phyloP scores from a whole-genome alignment of 345 rosid genomes.

The Salix dunnii region DNA sequence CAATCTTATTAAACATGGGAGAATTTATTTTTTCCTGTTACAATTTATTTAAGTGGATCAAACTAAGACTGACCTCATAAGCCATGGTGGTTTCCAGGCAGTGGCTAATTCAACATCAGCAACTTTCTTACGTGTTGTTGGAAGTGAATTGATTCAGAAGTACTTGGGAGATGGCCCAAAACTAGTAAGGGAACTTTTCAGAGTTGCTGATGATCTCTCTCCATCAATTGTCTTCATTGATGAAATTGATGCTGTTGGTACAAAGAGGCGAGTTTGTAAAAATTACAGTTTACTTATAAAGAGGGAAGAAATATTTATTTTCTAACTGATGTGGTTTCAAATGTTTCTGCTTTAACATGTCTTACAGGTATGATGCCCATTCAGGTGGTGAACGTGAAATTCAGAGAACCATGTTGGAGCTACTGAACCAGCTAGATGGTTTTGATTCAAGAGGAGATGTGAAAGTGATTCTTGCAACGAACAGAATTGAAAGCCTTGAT shows the following conservation, averaged over 20 bases:
- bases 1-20: not conserved
- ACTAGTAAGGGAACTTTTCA: conserved; percentile 88
- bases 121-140: conserved; percentile 93
- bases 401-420: conserved; percentile 97
- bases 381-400: conserved; percentile 99
- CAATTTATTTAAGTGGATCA: not conserved
- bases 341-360: not conserved
- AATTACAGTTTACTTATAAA: not conserved
- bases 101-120: conserved; percentile 98
- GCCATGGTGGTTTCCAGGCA: conserved; percentile 48
- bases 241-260: conserved; percentile 98
- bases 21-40: not conserved
- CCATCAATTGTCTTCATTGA: conserved; percentile 96
- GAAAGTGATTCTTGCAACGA: conserved; percentile 93
- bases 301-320: not conserved
- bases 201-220: conserved; percentile 93
- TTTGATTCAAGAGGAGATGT: conserved; percentile 98
- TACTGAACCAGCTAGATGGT: conserved; percentile 92
- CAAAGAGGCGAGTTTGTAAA: conserved; percentile 61
- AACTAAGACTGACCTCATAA: not conserved
- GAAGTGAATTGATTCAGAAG: conserved; percentile 94
- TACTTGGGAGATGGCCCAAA: conserved; percentile 97
- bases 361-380: conserved; percentile 76
- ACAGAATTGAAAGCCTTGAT: conserved; percentile 92
- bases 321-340: not conserved